phyloP scores from a whole-genome alignment of 495 filamentous ascomycete genomes.

The Trichoderma asperelloides region DNA sequence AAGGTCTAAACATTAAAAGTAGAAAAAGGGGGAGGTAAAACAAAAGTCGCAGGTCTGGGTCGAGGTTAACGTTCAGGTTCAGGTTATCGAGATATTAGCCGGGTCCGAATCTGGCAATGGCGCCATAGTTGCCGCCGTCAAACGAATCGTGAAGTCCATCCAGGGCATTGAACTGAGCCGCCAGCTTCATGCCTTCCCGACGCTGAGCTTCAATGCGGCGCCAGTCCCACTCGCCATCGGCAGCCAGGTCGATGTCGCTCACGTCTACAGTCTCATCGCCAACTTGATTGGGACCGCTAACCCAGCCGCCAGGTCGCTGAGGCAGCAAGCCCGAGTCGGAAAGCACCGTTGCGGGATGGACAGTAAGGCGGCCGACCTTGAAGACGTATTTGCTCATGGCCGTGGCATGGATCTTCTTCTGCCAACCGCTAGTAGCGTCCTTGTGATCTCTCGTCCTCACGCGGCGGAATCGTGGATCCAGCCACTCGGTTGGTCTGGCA shows the following conservation, averaged over 20 bases:
- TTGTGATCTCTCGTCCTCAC: conserved; percentile 16
- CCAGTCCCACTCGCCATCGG: conserved; percentile 41
- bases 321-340: conserved; percentile 61
- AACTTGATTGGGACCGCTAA: conserved; percentile 27
- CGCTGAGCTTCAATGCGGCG: conserved; percentile 35
- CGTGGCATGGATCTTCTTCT: conserved; percentile 57
- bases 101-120: conserved; percentile 37
- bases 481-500: conserved; percentile 36
- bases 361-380: conserved; percentile 78
- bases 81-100: conserved; percentile 20
- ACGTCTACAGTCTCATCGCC: conserved; percentile 26
- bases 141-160: conserved; percentile 40
- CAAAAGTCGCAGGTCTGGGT: neutral
- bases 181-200: conserved; percentile 38
- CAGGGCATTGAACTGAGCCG: conserved; percentile 40
- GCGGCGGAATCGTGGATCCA: conserved; percentile 17
- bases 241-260: conserved; percentile 17
- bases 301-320: conserved; percentile 41
- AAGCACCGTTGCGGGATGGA: conserved; percentile 72
- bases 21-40: neutral
- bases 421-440: conserved; percentile 34
- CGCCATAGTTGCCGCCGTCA: conserved; percentile 36
- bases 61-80: too few relatives aligned
- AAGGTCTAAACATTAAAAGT: conserved; percentile 1
- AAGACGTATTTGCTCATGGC: conserved; percentile 81